Conservation (phyloP, 1,284 basidiomycete species). For the Trichosporon coremiiforme region DNA sequence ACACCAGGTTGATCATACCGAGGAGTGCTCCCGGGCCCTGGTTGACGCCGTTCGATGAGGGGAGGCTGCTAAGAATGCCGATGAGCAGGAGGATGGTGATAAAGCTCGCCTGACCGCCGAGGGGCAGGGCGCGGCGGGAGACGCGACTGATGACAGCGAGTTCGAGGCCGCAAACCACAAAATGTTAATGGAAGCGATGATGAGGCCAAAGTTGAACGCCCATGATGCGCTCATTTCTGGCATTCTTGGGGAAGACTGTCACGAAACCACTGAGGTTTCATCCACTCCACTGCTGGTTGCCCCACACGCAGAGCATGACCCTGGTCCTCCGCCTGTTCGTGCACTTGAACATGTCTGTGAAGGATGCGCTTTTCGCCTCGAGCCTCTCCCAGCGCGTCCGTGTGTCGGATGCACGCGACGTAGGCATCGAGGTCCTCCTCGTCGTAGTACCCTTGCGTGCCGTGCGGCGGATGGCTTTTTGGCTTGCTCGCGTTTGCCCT, state of each 20-base stretch:
- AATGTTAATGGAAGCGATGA: slow-evolving; percentile 44
- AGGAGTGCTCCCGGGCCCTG: slow-evolving; percentile 25
- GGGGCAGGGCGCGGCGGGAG: slow-evolving; percentile 56
- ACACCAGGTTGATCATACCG: slow-evolving; percentile 39
- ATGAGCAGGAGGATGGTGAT: slow-evolving; percentile 14
- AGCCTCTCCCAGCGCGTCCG: slow-evolving; percentile 33
- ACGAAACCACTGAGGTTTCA: slow-evolving; percentile 26
- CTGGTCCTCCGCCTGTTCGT: slow-evolving; percentile 58
- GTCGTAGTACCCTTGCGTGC: slow-evolving; percentile 44
- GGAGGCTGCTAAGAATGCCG: slow-evolving; percentile 19
- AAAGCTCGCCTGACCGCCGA: not conserved
- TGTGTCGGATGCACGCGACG: slow-evolving; percentile 47
- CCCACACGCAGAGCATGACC: slow-evolving; percentile 39
- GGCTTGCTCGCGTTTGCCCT: slow-evolving; percentile 55
- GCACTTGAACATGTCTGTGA: slow-evolving; percentile 57
- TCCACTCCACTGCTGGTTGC: slow-evolving; percentile 38
- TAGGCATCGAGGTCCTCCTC: slow-evolving; percentile 46
- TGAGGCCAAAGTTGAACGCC: slow-evolving; percentile 26
- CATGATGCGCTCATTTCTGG: slow-evolving; percentile 45
- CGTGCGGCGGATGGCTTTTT: slow-evolving; percentile 44
- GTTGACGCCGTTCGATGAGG: not conserved
- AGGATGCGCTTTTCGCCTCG: slow-evolving; percentile 50
- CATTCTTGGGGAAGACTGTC: slow-evolving; percentile 34
- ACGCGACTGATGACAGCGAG: slow-evolving; percentile 44
- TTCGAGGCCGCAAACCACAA: slow-evolving; percentile 43